A percentile compares a stretch with the other conserved stretches of the same genome.
Evolutionary conservation across 805 yeast genomes (phyloP).

Genomic region (Candida sphagnicola): DNA sequence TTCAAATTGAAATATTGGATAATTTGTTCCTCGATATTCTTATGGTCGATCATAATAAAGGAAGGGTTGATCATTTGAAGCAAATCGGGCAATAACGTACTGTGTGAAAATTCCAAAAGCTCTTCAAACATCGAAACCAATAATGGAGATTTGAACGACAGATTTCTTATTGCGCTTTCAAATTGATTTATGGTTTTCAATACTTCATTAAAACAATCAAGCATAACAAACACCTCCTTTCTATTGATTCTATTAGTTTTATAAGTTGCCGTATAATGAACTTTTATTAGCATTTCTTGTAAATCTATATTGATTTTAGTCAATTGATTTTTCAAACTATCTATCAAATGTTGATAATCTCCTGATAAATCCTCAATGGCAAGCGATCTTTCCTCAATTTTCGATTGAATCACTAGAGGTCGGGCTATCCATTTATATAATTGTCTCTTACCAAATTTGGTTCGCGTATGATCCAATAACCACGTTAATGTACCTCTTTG

Average conservation of each 20-base stretch:
- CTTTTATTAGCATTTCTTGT: conserved; percentile 32
- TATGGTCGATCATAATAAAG: conserved; percentile 46
- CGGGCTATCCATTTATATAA: conserved; percentile 68
- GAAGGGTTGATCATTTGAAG: conserved; percentile 50
- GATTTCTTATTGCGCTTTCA: conserved; percentile 30
- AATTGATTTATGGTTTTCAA: conserved; percentile 23
- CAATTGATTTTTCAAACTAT: conserved; percentile 23
- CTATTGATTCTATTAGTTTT: conserved; percentile 24
- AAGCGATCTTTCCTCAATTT: conserved; percentile 57
- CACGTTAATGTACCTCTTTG: conserved; percentile 71
- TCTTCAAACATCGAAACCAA: conserved; percentile 35
- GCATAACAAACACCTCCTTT: conserved; percentile 27
- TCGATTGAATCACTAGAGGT: conserved; percentile 57
- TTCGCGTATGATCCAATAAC: conserved; percentile 76
- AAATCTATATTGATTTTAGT: conserved; percentile 25
- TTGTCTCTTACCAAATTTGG: conserved; percentile 69
- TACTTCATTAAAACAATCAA: conserved; percentile 26
- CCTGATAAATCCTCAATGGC: conserved; percentile 42
- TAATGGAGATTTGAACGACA: conserved; percentile 27
- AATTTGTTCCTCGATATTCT: conserved; percentile 42
- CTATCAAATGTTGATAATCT: conserved; percentile 30
- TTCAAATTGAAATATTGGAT: conserved; percentile 39
- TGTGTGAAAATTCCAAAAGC: conserved; percentile 30
- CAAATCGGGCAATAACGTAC: conserved; percentile 28
- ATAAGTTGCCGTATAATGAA: conserved; percentile 34